Evolutionary conservation across 306 rosid genomes (phyloP), one percentile per base, ranked within the genome.

Genomic region (Herpetospermum pedunculosum): DNA sequence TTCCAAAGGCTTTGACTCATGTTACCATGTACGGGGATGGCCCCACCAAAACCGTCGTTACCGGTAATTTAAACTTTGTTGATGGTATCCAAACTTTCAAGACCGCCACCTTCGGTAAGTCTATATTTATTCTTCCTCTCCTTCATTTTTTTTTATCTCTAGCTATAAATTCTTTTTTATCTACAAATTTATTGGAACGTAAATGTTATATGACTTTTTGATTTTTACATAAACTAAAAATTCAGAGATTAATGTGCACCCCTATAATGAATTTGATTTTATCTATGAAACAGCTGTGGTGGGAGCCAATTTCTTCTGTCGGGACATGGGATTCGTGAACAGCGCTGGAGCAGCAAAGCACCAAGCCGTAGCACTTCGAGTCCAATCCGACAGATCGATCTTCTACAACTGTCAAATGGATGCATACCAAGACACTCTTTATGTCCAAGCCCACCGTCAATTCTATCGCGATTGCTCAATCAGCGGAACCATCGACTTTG

Each of bases 1-100:
- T 88, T 19, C 9, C 26, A 4, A 68, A 68, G 48, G 0, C 3
- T 3, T 64, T 80, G 87, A 69, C 73, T 26, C 23, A 54, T 73
- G 68, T 88, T 46, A 77, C 75, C 0, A 34, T 88, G 68, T 34
- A 78, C 2, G 92, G 90, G 4, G 92, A 88, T 59, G 92, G 92
- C 4, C 87, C 92, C 2, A 74, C 81, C 4, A 79, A 79, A 34
- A 84, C 92, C 8, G 76, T 1, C 26, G 68, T 88, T 77, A 75
- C 78, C 1, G 84, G 79, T 4, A 81, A 15, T 57, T 25, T 40
- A 13, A 84, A 79, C 55, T 78, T 18, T 6, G 23, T n/a, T 0
- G 90, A 86, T 3, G 92, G 92, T 8, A 0, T 23, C n/a, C 59
- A 57, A 23, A 81, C 87, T 12, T 85, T 68, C 79, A 54, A 73